phyloP scores from a whole-genome alignment of 31 red algal species.

The Odonthalia washingtoniensis region DNA sequence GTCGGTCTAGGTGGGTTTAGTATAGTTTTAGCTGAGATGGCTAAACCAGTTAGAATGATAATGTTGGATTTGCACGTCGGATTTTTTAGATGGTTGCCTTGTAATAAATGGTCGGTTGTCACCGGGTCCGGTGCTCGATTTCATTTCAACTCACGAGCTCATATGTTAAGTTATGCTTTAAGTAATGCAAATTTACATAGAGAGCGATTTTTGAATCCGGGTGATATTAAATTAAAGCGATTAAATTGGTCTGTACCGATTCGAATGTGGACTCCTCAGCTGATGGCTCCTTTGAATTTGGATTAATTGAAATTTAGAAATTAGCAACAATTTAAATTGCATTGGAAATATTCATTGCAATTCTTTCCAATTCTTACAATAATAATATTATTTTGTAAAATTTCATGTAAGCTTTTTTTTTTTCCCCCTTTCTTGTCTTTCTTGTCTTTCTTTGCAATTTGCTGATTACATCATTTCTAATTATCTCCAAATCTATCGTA shows the following conservation, averaged over 20 bases:
- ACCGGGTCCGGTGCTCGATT: not conserved
- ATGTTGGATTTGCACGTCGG: not conserved
- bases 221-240: not conserved
- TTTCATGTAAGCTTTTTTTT: no score
- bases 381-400: no score
- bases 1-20: conserved; percentile 42
- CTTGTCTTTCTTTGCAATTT: no score
- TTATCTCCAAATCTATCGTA: no score
- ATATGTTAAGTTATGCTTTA: not conserved
- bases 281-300: not conserved
- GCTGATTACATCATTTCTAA: no score
- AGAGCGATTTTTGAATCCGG: not conserved
- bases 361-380: no score
- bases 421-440: no score
- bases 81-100: not conserved
- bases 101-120: not conserved
- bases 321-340: no score
- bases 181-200: not conserved
- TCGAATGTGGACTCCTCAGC: not conserved
- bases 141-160: not conserved
- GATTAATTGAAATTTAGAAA: no score
- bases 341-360: no score
- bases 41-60: conserved; percentile 25
- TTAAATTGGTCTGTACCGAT: not conserved
- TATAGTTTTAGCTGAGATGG: conserved; percentile 26